Conservation (phyloP, 331 rosid species). For the Telfairia occidentalis region DNA sequence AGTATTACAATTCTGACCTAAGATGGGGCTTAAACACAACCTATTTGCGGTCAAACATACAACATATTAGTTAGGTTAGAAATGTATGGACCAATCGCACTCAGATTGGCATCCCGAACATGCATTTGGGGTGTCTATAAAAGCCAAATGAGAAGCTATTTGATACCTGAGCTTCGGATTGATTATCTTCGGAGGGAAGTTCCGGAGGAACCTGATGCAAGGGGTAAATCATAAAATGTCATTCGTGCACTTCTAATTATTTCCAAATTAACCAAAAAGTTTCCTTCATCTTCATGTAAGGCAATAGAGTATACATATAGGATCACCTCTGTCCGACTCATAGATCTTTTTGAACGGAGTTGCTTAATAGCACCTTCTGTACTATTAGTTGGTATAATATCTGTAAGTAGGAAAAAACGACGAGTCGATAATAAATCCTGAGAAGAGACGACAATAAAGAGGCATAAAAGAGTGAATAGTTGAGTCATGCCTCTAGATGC, state of each 20-base stretch:
- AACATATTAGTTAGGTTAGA: no score
- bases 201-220: conserved; percentile 69
- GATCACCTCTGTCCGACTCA: conserved; percentile 74
- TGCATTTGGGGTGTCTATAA: background rate
- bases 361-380: conserved; percentile 54
- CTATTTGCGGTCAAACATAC: no score
- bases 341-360: conserved; percentile 55
- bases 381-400: conserved; percentile 36
- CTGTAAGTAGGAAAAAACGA: conserved; percentile 28
- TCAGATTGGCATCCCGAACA: background rate
- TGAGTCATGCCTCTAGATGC: conserved; percentile 49
- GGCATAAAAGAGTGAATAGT: conserved; percentile 12
- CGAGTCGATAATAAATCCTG: background rate
- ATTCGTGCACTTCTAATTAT: background rate
- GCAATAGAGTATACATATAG: background rate
- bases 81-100: no score
- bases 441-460: background rate
- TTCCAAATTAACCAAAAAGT: background rate
- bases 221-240: background rate
- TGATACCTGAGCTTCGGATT: conserved; percentile 40
- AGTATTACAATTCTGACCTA: background rate
- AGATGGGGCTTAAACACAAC: no score
- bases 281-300: background rate
- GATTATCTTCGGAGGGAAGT: conserved; percentile 40
- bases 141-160: conserved; percentile 6